These are phyloP conservation scores for Strobilomyces dryophilus DNA, from an alignment of 768 basidiomycete species.

Conservation along the genomic window DNA sequence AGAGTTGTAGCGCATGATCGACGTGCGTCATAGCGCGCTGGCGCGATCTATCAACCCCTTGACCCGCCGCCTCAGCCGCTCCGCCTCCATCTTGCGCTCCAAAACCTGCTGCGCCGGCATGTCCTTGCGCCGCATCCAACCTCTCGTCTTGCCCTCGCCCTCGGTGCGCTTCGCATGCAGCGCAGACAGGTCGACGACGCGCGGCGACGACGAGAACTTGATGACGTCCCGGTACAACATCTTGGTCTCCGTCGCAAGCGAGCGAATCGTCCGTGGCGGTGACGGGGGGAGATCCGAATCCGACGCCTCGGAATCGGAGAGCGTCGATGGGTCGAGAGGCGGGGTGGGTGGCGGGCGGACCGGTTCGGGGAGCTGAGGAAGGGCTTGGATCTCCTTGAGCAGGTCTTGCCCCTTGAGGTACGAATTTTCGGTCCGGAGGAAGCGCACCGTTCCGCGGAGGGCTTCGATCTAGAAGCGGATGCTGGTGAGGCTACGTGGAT, in stretches of 20 bases:
- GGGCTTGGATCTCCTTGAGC: constrained; percentile 70
- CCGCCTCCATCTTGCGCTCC: constrained; percentile 74
- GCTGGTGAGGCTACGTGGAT: constrained; percentile 5
- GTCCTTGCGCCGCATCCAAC: constrained; percentile 79
- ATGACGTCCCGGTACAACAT: constrained; percentile 87
- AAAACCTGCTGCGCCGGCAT: constrained; percentile 78
- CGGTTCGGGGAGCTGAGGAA: constrained; percentile 61
- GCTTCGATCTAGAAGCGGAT: constrained; percentile 74
- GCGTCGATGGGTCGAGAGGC: constrained; percentile 58
- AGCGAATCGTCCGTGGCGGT: constrained; percentile 52
- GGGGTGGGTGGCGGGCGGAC: constrained; percentile 51
- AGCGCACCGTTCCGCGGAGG: constrained; percentile 86
- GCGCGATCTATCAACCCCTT: constrained; percentile 68
- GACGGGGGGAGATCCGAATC: constrained; percentile 45
- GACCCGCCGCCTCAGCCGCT: constrained; percentile 64
- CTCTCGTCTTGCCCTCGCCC: constrained; percentile 40
- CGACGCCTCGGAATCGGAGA: constrained; percentile 50
- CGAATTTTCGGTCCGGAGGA: constrained; percentile 90
- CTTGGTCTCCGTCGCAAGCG: constrained; percentile 79
- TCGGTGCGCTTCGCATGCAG: constrained; percentile 51
- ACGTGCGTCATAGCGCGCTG: constrained; percentile 24
- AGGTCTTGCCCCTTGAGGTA: constrained; percentile 93
- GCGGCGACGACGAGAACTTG: constrained; percentile 74
- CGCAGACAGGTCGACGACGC: constrained; percentile 79
- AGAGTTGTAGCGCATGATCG: not conserved